Percentiles rank a stretch among this genome's conserved stretches.
These are phyloP conservation scores for Flaveria sonorensis DNA, from an alignment of 129 eudicot species.

Conservation along the genomic window DNA sequence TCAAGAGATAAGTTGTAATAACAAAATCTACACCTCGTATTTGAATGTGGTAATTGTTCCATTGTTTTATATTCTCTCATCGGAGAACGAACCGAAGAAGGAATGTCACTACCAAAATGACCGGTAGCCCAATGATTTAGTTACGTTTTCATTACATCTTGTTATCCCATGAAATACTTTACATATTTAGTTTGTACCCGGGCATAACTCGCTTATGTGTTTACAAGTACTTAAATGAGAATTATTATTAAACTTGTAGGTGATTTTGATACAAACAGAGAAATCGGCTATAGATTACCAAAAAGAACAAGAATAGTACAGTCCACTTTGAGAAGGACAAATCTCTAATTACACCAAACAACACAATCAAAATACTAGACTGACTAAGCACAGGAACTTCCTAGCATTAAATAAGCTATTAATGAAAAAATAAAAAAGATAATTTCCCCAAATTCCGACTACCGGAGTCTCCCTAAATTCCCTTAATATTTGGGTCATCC, in stretches of 20 bases:
- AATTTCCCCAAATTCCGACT: too few relatives aligned
- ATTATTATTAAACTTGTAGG: neutral
- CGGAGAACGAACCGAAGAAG: neutral
- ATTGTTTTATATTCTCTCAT: neutral
- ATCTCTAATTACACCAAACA: too few relatives aligned
- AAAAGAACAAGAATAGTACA: too few relatives aligned
- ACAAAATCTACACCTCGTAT: neutral
- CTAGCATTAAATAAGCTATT: too few relatives aligned
- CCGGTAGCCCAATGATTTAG: neutral
- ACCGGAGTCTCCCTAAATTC: too few relatives aligned
- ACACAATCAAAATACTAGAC: too few relatives aligned
- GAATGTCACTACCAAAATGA: conserved; percentile 8
- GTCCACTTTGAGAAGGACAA: too few relatives aligned
- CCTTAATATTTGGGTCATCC: too few relatives aligned
- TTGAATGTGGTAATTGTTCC: neutral
- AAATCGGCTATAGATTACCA: too few relatives aligned
- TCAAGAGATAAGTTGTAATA: neutral
- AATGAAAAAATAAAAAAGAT: too few relatives aligned
- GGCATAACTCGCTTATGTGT: neutral
- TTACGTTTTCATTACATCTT: neutral
- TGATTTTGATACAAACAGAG: neutral
- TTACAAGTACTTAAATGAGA: neutral
- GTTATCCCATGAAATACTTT: neutral
- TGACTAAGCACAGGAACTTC: too few relatives aligned
- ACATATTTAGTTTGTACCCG: neutral